Conservation (phyloP, 2,329 filamentous ascomycete genomes). For the Grosmannia huntii region DNA sequence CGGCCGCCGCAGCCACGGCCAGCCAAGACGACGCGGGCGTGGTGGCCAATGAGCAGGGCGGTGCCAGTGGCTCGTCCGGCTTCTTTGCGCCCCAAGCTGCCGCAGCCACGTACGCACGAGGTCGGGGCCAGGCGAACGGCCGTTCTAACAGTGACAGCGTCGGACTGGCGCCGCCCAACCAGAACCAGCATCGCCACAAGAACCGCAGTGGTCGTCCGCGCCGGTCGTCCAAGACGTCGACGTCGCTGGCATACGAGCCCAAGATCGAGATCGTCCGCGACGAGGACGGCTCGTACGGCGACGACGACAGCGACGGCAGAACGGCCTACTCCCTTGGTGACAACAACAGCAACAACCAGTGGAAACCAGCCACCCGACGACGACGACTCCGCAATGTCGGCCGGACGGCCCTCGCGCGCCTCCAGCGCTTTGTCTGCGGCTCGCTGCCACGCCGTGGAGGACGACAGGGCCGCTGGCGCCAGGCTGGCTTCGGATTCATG, state of each 20-base stretch:
- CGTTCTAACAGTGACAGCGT: background rate
- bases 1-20: constrained; percentile 25
- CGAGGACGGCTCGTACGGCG: constrained; percentile 4
- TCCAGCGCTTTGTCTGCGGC: background rate
- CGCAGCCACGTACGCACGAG: constrained; percentile 14
- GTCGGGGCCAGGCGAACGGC: constrained; percentile 12
- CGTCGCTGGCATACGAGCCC: background rate
- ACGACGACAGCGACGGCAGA: background rate
- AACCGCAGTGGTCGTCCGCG: background rate
- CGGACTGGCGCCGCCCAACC: background rate
- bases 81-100: constrained; percentile 17
- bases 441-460: constrained; percentile 1
- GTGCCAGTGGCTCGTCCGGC: constrained; percentile 18
- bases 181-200: background rate
- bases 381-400: background rate
- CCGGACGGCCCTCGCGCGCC: background rate
- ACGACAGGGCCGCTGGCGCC: background rate
- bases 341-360: background rate
- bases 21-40: constrained; percentile 28
- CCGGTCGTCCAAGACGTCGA: background rate
- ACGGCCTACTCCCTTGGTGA: background rate
- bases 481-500: constrained; percentile 15
- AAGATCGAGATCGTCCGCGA: constrained; percentile 11
- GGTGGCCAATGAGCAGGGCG: constrained; percentile 13
- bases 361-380: constrained; percentile 9